Percentiles rank a stretch among this genome's conserved stretches.
Evolutionary conservation across 805 yeast species (phyloP).

Genomic region (Ogataea populi-albae): DNA sequence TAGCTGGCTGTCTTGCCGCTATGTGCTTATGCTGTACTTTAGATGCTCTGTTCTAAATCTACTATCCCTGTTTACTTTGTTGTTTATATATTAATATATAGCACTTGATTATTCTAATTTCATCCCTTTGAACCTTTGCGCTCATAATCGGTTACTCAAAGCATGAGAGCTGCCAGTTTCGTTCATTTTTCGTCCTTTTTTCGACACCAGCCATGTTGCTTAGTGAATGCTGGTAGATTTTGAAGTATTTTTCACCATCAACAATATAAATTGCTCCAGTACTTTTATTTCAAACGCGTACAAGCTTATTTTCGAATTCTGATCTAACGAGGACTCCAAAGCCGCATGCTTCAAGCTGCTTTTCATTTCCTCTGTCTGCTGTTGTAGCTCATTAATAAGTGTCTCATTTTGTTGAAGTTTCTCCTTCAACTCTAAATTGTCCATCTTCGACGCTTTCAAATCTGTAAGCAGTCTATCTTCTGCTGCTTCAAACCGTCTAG

Average conservation of each 20-base stretch:
- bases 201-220: no score
- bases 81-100: not conserved
- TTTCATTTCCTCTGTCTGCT: conserved; percentile 10
- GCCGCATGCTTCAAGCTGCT: conserved; percentile 12
- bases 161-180: no score
- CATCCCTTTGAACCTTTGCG: no score
- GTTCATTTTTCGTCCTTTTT: no score
- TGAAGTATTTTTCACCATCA: conserved; percentile 14
- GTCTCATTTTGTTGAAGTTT: conserved; percentile 9
- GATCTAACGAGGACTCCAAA: conserved; percentile 21
- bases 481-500: conserved; percentile 5
- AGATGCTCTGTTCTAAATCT: conserved; percentile 45
- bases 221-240: no score
- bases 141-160: no score
- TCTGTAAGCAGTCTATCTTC: conserved; percentile 8
- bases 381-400: conserved; percentile 8
- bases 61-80: not conserved
- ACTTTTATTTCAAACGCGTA: conserved; percentile 17
- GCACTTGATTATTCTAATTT: conserved; percentile 3
- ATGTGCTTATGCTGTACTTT: conserved; percentile 55
- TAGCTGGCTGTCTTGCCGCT: conserved; percentile 53
- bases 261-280: conserved; percentile 13
- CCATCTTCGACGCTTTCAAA: conserved; percentile 7
- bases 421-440: conserved; percentile 6
- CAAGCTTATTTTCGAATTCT: conserved; percentile 18